phyloP scores from a whole-genome alignment of 1,284 basidiomycete genomes.

The Lentinula novae-zelandiae region DNA sequence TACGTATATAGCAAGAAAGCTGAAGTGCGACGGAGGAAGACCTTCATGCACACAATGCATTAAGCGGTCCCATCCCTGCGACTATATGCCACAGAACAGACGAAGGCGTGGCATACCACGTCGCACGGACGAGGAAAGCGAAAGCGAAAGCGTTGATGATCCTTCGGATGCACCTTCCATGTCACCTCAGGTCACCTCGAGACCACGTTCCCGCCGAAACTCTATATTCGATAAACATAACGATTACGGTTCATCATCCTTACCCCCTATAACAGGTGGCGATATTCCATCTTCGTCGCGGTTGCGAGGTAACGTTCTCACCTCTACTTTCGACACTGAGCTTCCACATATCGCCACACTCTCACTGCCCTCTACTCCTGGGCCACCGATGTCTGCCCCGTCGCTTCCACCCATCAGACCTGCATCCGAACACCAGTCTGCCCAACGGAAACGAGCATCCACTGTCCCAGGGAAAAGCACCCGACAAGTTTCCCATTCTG shows the following conservation, averaged over 20 bases:
- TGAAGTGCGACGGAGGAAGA: slow-evolving; percentile 79
- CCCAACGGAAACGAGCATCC: slow-evolving; percentile 55
- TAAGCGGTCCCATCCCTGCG: slow-evolving; percentile 71
- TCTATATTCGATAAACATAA: slow-evolving; percentile 53
- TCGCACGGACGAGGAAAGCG: slow-evolving; percentile 60
- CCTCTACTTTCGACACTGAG: slow-evolving; percentile 48
- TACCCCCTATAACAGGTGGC: slow-evolving; percentile 9
- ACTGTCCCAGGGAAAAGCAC: slow-evolving; percentile 60
- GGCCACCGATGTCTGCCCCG: slow-evolving; percentile 51
- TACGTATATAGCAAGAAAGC: slow-evolving; percentile 59
- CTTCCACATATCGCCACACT: slow-evolving; percentile 69
- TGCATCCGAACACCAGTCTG: slow-evolving; percentile 56
- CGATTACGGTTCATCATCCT: slow-evolving; percentile 22
- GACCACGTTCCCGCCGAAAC: slow-evolving; percentile 48
- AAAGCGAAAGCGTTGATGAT: slow-evolving; percentile 61
- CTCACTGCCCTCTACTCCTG: slow-evolving; percentile 47
- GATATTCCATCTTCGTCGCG: slow-evolving; percentile 21
- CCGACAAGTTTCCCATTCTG: slow-evolving; percentile 59
- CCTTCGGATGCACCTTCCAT: slow-evolving; percentile 59
- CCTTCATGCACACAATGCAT: slow-evolving; percentile 76
- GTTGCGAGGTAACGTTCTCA: slow-evolving; percentile 17
- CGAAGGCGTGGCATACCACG: slow-evolving; percentile 55
- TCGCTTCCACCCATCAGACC: slow-evolving; percentile 58
- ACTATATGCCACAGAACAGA: slow-evolving; percentile 74
- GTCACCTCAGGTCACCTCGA: slow-evolving; percentile 51